Evolutionary conservation across 148 eudicot species (phyloP).

Genomic region (Suaeda aralocaspica): DNA sequence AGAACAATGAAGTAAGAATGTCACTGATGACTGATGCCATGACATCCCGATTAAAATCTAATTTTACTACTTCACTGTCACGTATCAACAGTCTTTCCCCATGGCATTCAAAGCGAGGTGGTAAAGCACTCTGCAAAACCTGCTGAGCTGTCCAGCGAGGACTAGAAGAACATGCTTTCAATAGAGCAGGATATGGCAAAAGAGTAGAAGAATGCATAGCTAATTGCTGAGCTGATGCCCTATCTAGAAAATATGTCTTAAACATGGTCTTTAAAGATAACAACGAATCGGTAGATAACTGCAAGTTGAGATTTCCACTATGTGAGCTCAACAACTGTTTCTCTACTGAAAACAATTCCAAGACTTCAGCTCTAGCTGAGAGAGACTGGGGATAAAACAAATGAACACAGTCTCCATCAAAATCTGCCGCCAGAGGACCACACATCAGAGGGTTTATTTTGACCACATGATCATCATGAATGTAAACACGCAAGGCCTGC

Average conservation of each 20-base stretch:
- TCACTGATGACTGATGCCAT: conserved; percentile 57
- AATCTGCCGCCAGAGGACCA: conserved; percentile 93
- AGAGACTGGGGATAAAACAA: conserved; percentile 94
- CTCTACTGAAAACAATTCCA: conserved; percentile 93
- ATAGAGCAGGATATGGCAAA: conserved; percentile 54
- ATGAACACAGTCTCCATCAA: conserved; percentile 94
- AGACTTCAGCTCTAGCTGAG: conserved; percentile 82
- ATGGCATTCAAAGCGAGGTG: conserved; percentile 49
- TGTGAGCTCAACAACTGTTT: conserved; percentile 91
- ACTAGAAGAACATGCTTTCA: conserved; percentile 39
- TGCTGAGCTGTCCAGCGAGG: conserved; percentile 78
- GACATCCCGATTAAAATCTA: conserved; percentile 55
- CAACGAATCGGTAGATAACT: conserved; percentile 70
- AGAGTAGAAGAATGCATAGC: conserved; percentile 53
- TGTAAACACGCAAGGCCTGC: conserved; percentile 71
- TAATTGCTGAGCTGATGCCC: conserved; percentile 65
- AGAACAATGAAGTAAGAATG: conserved; percentile 53
- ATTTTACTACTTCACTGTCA: conserved; percentile 46
- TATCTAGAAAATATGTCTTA: conserved; percentile 41
- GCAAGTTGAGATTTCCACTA: conserved; percentile 82
- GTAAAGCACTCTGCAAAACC: conserved; percentile 63
- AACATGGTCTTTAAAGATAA: conserved; percentile 67
- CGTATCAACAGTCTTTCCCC: conserved; percentile 51
- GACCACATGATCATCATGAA: conserved; percentile 81
- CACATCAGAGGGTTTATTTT: conserved; percentile 90